Conservation (phyloP, 352 stramenopile genomes). For the Phytophthora pisi region DNA sequence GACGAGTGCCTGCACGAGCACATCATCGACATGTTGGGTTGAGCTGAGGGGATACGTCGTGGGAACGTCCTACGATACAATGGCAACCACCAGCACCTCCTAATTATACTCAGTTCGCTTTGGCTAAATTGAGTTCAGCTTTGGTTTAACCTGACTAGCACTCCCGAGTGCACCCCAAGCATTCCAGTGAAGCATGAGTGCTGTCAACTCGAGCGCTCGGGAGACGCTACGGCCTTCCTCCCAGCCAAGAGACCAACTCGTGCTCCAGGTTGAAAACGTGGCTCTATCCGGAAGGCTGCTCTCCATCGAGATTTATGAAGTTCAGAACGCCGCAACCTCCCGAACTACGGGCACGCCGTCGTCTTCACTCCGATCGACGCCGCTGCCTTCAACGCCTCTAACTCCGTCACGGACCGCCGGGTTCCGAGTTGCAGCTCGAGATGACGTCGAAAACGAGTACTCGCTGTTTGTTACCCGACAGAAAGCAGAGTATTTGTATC, state of each 20-base stretch:
- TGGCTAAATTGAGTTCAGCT: neutral
- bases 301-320: slow-evolving; percentile 43
- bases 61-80: too few species aligned
- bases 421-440: slow-evolving; percentile 59
- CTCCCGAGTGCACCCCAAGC: neutral
- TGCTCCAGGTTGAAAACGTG: slow-evolving; percentile 44
- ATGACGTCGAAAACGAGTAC: slow-evolving; percentile 75
- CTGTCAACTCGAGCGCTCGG: neutral
- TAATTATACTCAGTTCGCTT: slow-evolving; percentile 1
- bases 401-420: slow-evolving; percentile 20
- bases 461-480: slow-evolving; percentile 53
- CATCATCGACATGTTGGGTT: too few species aligned
- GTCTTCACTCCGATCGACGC: slow-evolving; percentile 10
- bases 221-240: slow-evolving; percentile 14
- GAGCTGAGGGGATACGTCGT: too few species aligned
- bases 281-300: slow-evolving; percentile 42
- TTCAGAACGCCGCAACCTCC: slow-evolving; percentile 17
- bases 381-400: slow-evolving; percentile 8
- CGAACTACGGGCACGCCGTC: slow-evolving; percentile 14
- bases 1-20: too few species aligned
- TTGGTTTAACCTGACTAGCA: neutral
- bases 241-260: slow-evolving; percentile 31
- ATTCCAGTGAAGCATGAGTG: slow-evolving; percentile 18
- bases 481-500: slow-evolving; percentile 56
- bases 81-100: neutral